Conservation (phyloP, 306 rosid genomes). For the Medicago lupulina region DNA sequence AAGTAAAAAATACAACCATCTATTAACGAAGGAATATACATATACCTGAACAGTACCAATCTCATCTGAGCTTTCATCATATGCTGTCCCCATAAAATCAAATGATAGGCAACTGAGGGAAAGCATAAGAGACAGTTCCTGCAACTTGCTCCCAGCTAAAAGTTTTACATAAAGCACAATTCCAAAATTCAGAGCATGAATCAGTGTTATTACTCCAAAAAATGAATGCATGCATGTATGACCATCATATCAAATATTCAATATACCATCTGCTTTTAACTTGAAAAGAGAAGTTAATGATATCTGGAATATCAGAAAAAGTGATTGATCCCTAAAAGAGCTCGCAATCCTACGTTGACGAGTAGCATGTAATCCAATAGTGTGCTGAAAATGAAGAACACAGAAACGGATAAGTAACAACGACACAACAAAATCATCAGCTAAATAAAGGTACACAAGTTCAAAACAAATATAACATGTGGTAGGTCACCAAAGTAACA, state of each 20-base stretch:
- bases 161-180: slow-evolving; percentile 27
- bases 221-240: slow-evolving; percentile 25
- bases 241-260: slow-evolving; percentile 22
- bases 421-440: slow-evolving; percentile 22
- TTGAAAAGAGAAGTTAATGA: slow-evolving; percentile 55
- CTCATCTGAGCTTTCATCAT: slow-evolving; percentile 64
- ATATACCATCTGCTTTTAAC: slow-evolving; percentile 53
- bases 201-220: background rate
- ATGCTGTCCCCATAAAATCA: slow-evolving; percentile 62
- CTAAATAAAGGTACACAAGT: slow-evolving; percentile 6
- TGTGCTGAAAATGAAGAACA: slow-evolving; percentile 45
- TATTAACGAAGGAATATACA: slow-evolving; percentile 19
- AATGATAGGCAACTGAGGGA: slow-evolving; percentile 51
- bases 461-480: slow-evolving; percentile 18
- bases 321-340: slow-evolving; percentile 55
- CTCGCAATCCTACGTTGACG: slow-evolving; percentile 58
- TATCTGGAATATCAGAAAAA: slow-evolving; percentile 53
- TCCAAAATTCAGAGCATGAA: slow-evolving; percentile 30
- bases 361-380: slow-evolving; percentile 50
- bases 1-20: slow-evolving; percentile 3
- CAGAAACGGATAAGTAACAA: slow-evolving; percentile 27
- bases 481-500: background rate
- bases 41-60: slow-evolving; percentile 59
- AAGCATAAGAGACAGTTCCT: slow-evolving; percentile 51
- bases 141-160: slow-evolving; percentile 60